Conservation (phyloP, 805 yeast genomes). For the Suhomyces tanzawaensis region DNA sequence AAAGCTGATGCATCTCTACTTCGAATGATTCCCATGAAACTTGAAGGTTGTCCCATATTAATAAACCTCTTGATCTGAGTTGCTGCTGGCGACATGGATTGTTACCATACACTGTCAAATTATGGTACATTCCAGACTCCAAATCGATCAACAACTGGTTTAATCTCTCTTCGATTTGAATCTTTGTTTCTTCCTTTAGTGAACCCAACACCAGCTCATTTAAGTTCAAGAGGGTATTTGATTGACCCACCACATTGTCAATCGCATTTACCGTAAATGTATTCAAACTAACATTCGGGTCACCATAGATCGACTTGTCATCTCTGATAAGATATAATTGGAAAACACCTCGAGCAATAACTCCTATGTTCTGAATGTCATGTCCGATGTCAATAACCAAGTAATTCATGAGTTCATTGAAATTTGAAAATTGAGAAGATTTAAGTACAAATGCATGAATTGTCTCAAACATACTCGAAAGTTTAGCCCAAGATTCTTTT, state of each 20-base stretch:
- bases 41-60: slow-evolving; percentile 76
- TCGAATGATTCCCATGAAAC: slow-evolving; percentile 71
- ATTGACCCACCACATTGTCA: slow-evolving; percentile 41
- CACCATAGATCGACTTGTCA: slow-evolving; percentile 58
- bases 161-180: not conserved
- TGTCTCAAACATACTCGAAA: slow-evolving; percentile 19
- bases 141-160: slow-evolving; percentile 32
- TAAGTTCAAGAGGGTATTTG: slow-evolving; percentile 26
- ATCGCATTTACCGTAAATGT: slow-evolving; percentile 35
- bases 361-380: slow-evolving; percentile 30
- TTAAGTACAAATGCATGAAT: slow-evolving; percentile 18
- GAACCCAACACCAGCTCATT: slow-evolving; percentile 10
- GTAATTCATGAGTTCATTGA: slow-evolving; percentile 26
- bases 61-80: slow-evolving; percentile 53
- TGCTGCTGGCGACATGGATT: slow-evolving; percentile 86
- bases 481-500: slow-evolving; percentile 18
- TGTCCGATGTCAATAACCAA: slow-evolving; percentile 27
- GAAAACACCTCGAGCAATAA: slow-evolving; percentile 60
- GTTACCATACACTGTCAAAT: slow-evolving; percentile 32
- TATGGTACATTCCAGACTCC: slow-evolving; percentile 40
- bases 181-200: slow-evolving; percentile 8
- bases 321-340: slow-evolving; percentile 63
- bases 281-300: slow-evolving; percentile 28
- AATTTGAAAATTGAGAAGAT: slow-evolving; percentile 16
- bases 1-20: slow-evolving; percentile 32